A percentile compares a stretch with the other conserved stretches of the same genome.
phyloP scores from a whole-genome alignment of 1,284 basidiomycete species.

The Papiliotrema flavescens region DNA sequence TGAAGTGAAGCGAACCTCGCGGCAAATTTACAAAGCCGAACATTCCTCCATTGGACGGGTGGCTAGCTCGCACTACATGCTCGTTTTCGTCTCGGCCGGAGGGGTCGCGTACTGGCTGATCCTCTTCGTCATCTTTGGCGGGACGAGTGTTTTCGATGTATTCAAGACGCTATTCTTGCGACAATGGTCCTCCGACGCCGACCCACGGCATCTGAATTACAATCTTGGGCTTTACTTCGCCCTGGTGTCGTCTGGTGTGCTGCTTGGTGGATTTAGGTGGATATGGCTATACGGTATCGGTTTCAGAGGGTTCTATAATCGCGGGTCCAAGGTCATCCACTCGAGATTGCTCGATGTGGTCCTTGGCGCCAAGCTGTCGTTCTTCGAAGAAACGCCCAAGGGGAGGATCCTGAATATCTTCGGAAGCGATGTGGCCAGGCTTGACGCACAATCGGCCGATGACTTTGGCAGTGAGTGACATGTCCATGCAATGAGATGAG shows the following conservation, averaged over 20 bases:
- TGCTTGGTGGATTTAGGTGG: constrained; percentile 36
- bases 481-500: neutral
- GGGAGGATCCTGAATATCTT: constrained; percentile 57
- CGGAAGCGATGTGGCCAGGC: constrained; percentile 57
- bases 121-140: constrained; percentile 27
- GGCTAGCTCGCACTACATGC: constrained; percentile 30
- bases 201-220: constrained; percentile 26
- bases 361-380: constrained; percentile 64
- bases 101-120: constrained; percentile 46
- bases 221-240: constrained; percentile 33
- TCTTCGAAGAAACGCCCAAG: constrained; percentile 79
- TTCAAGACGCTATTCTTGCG: constrained; percentile 24
- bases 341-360: constrained; percentile 57
- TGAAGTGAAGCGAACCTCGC: constrained; percentile 41
- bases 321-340: constrained; percentile 63
- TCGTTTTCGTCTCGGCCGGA: constrained; percentile 42
- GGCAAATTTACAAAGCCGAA: constrained; percentile 69
- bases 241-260: constrained; percentile 13
- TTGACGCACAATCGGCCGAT: constrained; percentile 52
- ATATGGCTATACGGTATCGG: constrained; percentile 46
- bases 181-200: constrained; percentile 38
- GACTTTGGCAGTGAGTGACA: constrained; percentile 58
- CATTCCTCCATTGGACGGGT: constrained; percentile 58
- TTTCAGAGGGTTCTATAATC: constrained; percentile 55
- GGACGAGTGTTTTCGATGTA: constrained; percentile 24